phyloP scores from a whole-genome alignment of 352 stramenopile species.

The Saprolegnia parasitica region DNA sequence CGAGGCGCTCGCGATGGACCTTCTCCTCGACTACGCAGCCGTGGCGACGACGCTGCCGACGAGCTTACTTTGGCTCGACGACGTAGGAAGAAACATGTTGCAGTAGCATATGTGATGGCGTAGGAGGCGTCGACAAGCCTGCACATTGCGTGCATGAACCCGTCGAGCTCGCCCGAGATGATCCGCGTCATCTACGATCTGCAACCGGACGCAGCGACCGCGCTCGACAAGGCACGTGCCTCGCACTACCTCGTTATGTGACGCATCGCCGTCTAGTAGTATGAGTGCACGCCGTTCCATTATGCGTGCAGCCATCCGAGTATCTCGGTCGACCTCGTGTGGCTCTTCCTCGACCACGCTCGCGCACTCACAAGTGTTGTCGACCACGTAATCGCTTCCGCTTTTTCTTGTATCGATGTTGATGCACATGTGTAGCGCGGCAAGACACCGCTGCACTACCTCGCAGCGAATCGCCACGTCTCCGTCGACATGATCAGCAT shows the following conservation, averaged over 20 bases:
- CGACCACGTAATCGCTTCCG: slow-evolving; percentile 39
- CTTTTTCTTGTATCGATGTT: neutral
- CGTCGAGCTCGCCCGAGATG: slow-evolving; percentile 35
- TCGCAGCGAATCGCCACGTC: slow-evolving; percentile 52
- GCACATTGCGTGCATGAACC: slow-evolving; percentile 65
- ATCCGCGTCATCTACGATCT: slow-evolving; percentile 45
- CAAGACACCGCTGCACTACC: slow-evolving; percentile 51
- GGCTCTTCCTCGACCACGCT: slow-evolving; percentile 64
- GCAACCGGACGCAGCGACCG: slow-evolving; percentile 41
- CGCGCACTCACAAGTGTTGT: slow-evolving; percentile 49
- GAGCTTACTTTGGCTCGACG: slow-evolving; percentile 23
- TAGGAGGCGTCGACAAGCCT: slow-evolving; percentile 40
- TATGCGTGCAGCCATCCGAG: slow-evolving; percentile 62
- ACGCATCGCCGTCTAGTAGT: neutral
- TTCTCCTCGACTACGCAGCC: slow-evolving; percentile 28
- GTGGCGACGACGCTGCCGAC: neutral
- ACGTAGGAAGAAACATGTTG: neutral
- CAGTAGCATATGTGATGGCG: neutral
- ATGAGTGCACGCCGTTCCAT: slow-evolving; percentile 46
- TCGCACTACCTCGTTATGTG: neutral
- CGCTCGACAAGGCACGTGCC: slow-evolving; percentile 42
- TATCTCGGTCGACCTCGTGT: slow-evolving; percentile 53
- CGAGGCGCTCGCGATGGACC: slow-evolving; percentile 36
- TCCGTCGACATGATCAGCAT: slow-evolving; percentile 55
- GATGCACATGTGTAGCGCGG: slow-evolving; percentile 37